Percentiles rank a stretch among this genome's conserved stretches.
These are phyloP conservation scores for Astragalus membranaceus DNA, from an alignment of 306 rosid genomes.

Conservation along the genomic window DNA sequence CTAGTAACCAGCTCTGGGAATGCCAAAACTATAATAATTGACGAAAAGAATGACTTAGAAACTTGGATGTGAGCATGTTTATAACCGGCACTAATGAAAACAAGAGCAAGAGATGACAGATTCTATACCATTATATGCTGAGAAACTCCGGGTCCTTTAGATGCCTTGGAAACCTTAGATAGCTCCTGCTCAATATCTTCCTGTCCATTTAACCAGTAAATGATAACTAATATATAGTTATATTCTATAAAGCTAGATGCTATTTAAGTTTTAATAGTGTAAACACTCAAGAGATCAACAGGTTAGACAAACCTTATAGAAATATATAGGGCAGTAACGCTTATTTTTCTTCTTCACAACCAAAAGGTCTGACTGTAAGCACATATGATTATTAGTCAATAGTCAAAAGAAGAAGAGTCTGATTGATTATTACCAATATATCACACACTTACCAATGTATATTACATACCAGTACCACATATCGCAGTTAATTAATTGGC, in stretches of 20 bases:
- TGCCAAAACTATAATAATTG: background rate
- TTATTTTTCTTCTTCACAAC: conserved; percentile 82
- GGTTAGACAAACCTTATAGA: conserved; percentile 66
- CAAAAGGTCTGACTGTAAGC: conserved; percentile 83
- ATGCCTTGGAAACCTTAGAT: conserved; percentile 56
- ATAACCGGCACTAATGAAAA: background rate
- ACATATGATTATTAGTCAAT: conserved; percentile 17
- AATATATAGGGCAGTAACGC: conserved; percentile 91
- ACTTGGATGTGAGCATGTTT: background rate
- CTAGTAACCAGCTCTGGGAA: background rate
- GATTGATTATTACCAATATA: background rate
- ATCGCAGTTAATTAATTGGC: background rate
- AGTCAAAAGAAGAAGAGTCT: background rate
- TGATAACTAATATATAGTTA: background rate
- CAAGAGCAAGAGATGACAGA: conserved; percentile 6
- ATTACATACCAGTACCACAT: background rate
- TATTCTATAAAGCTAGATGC: background rate
- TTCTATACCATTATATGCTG: conserved; percentile 66
- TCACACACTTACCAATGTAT: background rate
- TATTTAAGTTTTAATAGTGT: background rate
- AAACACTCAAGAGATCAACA: conserved; percentile 7
- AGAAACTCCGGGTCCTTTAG: conserved; percentile 62
- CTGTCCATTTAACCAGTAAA: conserved; percentile 38
- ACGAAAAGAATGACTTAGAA: background rate
- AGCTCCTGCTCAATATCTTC: conserved; percentile 90